Percentiles rank a stretch among this genome's conserved stretches.
phyloP scores from a whole-genome alignment of 2,329 filamentous ascomycete genomes.

The Aspergillus persii region DNA sequence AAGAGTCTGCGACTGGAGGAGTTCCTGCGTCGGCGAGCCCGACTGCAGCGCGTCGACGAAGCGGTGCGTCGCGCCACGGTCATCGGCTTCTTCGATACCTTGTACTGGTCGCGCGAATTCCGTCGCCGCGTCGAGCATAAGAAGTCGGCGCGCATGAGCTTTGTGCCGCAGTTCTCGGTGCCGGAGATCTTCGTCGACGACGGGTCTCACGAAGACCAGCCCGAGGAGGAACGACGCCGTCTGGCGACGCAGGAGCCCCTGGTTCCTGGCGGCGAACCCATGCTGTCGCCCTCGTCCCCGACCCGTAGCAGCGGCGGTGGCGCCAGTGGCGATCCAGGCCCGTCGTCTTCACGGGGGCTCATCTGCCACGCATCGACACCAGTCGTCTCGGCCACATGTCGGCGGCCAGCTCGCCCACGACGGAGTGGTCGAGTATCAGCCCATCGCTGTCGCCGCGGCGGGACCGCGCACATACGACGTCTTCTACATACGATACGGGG shows the following conservation, averaged over 20 bases:
- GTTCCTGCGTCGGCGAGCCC: slow-evolving; percentile 83
- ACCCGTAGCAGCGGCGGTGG: slow-evolving; percentile 4
- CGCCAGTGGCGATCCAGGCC: slow-evolving; percentile 28
- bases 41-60: slow-evolving; percentile 91
- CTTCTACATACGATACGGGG: slow-evolving; percentile 30
- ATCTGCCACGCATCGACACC: slow-evolving; percentile 51
- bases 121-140: slow-evolving; percentile 71
- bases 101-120: slow-evolving; percentile 82
- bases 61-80: slow-evolving; percentile 88
- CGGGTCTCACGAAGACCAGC: slow-evolving; percentile 50
- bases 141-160: slow-evolving; percentile 71
- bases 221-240: slow-evolving; percentile 17
- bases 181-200: slow-evolving; percentile 91
- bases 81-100: slow-evolving; percentile 91
- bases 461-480: slow-evolving; percentile 19
- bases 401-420: slow-evolving; percentile 35
- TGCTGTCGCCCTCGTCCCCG: slow-evolving; percentile 34
- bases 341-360: slow-evolving; percentile 16
- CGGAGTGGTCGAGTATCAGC: slow-evolving; percentile 56
- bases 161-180: slow-evolving; percentile 74
- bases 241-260: slow-evolving; percentile 3
- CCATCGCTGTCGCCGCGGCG: slow-evolving; percentile 37
- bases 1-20: slow-evolving; percentile 94
- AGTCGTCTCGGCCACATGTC: slow-evolving; percentile 41
- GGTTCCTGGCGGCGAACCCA: slow-evolving; percentile 20